These are phyloP conservation scores for Atkinsonella hypoxylon DNA, from an alignment of 2,329 filamentous ascomycete genomes.

Conservation along the genomic window DNA sequence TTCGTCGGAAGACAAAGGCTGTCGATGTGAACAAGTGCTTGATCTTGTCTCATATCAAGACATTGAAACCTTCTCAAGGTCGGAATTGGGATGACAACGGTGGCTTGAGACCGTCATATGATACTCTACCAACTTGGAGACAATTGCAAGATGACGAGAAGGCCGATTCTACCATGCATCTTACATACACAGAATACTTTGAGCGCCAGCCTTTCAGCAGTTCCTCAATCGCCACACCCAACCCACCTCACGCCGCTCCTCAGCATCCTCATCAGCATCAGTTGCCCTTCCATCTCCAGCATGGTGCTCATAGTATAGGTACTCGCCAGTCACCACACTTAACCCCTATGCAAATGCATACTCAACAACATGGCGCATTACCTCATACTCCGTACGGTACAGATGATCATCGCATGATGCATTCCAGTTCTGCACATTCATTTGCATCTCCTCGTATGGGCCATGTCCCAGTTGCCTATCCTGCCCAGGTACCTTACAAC, in stretches of 20 bases:
- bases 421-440: conserved; percentile 69
- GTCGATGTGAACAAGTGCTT: conserved; percentile 59
- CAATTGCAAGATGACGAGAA: conserved; percentile 61
- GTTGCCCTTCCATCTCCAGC: conserved; percentile 70
- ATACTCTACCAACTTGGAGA: conserved; percentile 78
- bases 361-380: conserved; percentile 56
- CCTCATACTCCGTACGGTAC: conserved; percentile 56
- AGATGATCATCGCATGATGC: conserved; percentile 84
- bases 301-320: conserved; percentile 54
- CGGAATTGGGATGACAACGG: conserved; percentile 63
- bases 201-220: conserved; percentile 50
- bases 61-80: conserved; percentile 37
- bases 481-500: conserved; percentile 57
- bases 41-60: conserved; percentile 42
- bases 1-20: conserved; percentile 60
- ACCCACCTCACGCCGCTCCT: conserved; percentile 55
- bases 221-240: conserved; percentile 53
- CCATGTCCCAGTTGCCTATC: conserved; percentile 58
- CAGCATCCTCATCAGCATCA: conserved; percentile 75
- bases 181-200: conserved; percentile 69
- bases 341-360: conserved; percentile 65
- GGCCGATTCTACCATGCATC: conserved; percentile 46
- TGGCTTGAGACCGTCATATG: conserved; percentile 73
- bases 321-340: conserved; percentile 64
- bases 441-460: conserved; percentile 75